A percentile compares a stretch with the other conserved stretches of the same genome.
These are phyloP conservation scores for Arthrocladium fulminans DNA, from an alignment of 2,329 filamentous ascomycete species.

Conservation along the genomic window DNA sequence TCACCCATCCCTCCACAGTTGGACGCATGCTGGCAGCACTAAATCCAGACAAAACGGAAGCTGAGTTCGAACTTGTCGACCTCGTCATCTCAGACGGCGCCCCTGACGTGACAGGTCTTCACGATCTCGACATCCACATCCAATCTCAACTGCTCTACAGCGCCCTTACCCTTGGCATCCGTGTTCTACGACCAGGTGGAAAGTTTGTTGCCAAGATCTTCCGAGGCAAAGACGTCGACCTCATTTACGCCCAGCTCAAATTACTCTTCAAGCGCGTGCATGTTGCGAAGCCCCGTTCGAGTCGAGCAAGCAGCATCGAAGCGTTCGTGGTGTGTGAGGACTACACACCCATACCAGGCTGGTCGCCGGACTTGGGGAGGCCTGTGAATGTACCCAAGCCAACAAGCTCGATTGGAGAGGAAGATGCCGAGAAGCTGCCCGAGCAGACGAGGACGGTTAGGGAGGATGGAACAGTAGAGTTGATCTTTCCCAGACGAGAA, in stretches of 20 bases:
- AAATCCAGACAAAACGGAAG: conserved; percentile 50
- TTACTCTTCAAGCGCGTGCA: conserved; percentile 80
- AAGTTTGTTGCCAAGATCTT: conserved; percentile 99
- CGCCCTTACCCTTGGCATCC: conserved; percentile 84
- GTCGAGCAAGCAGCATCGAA: conserved; percentile 91
- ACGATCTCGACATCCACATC: conserved; percentile 96
- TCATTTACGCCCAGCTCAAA: conserved; percentile 88
- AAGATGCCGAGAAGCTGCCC: conserved; percentile 19
- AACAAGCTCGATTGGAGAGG: background rate
- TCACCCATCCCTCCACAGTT: conserved; percentile 92
- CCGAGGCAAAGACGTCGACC: conserved; percentile 84
- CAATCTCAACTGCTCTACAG: conserved; percentile 93
- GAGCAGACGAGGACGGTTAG: conserved; percentile 25
- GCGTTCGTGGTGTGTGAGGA: conserved; percentile 93
- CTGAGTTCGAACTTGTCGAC: conserved; percentile 59
- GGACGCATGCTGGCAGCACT: conserved; percentile 78
- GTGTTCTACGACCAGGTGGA: conserved; percentile 83
- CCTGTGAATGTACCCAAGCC: conserved; percentile 18
- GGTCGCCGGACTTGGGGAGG: conserved; percentile 27
- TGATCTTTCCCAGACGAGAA: conserved; percentile 36
- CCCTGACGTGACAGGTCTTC: conserved; percentile 89
- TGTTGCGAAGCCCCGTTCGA: conserved; percentile 88
- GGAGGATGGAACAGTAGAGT: conserved; percentile 28
- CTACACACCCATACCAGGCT: conserved; percentile 58
- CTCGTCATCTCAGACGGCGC: conserved; percentile 92